Conservation (phyloP, 257 asterid species). For the Salvia miltiorrhiza region DNA sequence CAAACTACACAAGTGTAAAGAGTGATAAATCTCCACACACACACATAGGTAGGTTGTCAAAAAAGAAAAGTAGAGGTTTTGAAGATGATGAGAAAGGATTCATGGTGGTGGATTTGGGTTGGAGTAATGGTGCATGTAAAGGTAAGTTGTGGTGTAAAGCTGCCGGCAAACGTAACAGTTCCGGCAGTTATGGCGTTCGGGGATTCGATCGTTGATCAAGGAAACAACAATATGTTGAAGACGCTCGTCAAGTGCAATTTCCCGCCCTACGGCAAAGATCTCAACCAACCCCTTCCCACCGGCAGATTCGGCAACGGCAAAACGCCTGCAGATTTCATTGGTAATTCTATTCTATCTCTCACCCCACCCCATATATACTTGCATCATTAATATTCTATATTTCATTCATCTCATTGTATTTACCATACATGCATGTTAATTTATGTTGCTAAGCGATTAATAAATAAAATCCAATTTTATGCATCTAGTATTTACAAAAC, state of each 20-base stretch:
- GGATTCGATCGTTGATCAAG: slow-evolving; percentile 78
- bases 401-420: too few species aligned
- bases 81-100: background rate
- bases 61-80: background rate
- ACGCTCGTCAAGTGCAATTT: slow-evolving; percentile 41
- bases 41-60: background rate
- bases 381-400: too few species aligned
- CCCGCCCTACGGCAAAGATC: slow-evolving; percentile 66
- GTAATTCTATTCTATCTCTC: slow-evolving; percentile 21
- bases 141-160: slow-evolving; percentile 23
- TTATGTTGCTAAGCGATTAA: too few species aligned
- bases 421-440: too few species aligned
- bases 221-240: slow-evolving; percentile 45
- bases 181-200: slow-evolving; percentile 66
- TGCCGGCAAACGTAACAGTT: slow-evolving; percentile 36
- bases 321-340: slow-evolving; percentile 65
- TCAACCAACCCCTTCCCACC: slow-evolving; percentile 49
- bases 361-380: background rate
- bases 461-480: too few species aligned
- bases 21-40: background rate
- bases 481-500: too few species aligned
- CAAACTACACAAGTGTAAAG: background rate
- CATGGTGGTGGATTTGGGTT: background rate
- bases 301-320: slow-evolving; percentile 72
- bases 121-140: background rate